Evolutionary conservation across 2,329 filamentous ascomycete species (phyloP), one percentile per base, ranked within the genome.

Genomic region (Alternaria gaisen): DNA sequence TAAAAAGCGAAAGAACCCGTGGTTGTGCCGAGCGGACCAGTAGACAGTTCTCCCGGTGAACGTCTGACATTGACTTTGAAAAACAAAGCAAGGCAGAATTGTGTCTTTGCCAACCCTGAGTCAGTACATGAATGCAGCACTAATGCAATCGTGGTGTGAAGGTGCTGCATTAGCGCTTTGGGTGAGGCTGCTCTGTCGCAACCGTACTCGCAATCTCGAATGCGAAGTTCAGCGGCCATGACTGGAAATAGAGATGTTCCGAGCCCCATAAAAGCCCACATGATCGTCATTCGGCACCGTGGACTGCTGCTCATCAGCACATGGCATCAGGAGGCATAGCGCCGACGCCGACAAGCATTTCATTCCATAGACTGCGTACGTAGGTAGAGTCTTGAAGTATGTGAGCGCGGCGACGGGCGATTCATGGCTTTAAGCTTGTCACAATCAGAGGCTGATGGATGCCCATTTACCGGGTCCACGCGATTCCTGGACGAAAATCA

Each of bases 401-500:
- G 38, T 30, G 26, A 56, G 30, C 28, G 48, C 62, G 68, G 52
- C 69, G 68, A 66, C 66, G 44, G 62, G 50, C 36, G 26, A 46
- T 56, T 72, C 68, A 70, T 67, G 69, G 66, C 60, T 68, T 69
- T 66, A 57, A 38, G 47, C 44, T 59, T 72, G 72, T 75, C 71
- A 74, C 73, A 69, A 72, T 63, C 69, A 67, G 68, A 69, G 69
- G 65, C 68, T 70, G 67, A 61, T 44, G 30, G 16, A 20, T 55
- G 41, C 70, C 71, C 68, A 72, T 63, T 58, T 63, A 68, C 70
- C 70, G 63, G 74, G 68, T 71, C 68, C 63, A 69, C 66, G 67
- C 67, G 55, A 54, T 64, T 34, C 67, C 68, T 66, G 63, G 66
- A 64, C 64, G 70, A 68, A 76, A 73, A 74, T 75, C 72, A 73